Evolutionary conservation across 2,329 filamentous ascomycete species (phyloP).

Genomic region (Ceratocystis cacaofunesta): DNA sequence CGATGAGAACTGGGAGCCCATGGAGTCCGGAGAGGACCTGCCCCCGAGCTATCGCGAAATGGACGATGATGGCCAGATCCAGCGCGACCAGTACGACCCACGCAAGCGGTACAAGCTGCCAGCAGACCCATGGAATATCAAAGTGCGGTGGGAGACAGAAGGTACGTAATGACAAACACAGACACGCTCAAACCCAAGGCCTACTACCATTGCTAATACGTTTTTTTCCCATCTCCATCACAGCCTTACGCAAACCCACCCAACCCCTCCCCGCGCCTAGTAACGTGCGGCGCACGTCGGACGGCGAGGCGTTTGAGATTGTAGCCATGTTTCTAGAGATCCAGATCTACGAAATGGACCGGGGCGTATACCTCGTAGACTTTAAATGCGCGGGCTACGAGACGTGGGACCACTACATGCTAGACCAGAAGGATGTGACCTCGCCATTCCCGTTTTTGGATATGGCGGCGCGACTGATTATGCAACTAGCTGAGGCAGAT

Average conservation of each 20-base stretch:
- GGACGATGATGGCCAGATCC: slow-evolving; percentile 27
- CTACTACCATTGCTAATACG: not conserved
- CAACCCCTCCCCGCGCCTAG: slow-evolving; percentile 8
- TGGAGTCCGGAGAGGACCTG: slow-evolving; percentile 29
- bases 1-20: slow-evolving; percentile 42
- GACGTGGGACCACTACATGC: slow-evolving; percentile 52
- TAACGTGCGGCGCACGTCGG: slow-evolving; percentile 22
- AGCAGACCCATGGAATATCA: slow-evolving; percentile 88
- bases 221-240: not conserved
- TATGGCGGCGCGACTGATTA: slow-evolving; percentile 79
- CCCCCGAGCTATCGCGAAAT: slow-evolving; percentile 30
- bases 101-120: slow-evolving; percentile 64
- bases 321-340: slow-evolving; percentile 94
- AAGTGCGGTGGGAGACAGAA: slow-evolving; percentile 73
- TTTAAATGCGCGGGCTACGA: slow-evolving; percentile 99
- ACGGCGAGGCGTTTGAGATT: slow-evolving; percentile 36
- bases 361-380: slow-evolving; percentile 85
- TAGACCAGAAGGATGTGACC: slow-evolving; percentile 88
- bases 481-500: slow-evolving; percentile 76
- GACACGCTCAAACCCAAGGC: not conserved
- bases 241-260: slow-evolving; percentile 14
- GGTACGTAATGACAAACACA: slow-evolving; percentile 35
- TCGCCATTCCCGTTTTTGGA: slow-evolving; percentile 94
- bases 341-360: slow-evolving; percentile 88
- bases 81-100: slow-evolving; percentile 31